Evolutionary conservation across 495 filamentous ascomycete genomes (phyloP), one percentile per base, ranked within the genome.

Genomic region (Chlorociboria aeruginascens): DNA sequence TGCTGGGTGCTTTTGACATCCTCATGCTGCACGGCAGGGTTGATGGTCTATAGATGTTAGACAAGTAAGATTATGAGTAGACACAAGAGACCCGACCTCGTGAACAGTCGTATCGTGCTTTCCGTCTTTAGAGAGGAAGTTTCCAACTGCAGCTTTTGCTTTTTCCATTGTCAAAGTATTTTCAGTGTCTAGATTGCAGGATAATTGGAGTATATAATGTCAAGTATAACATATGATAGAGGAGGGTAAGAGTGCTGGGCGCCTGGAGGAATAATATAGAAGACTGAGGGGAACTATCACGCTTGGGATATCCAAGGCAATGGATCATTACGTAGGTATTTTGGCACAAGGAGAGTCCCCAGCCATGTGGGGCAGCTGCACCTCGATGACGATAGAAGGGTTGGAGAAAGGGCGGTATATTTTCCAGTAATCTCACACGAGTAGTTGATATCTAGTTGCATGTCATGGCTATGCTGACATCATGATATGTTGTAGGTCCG

Each of bases 41-140:
- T 69, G 32, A 81, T 71, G 11, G 65, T 69, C 64, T 67, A 34
- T 3, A 39, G n/a, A 20, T 16, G 28, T 48, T 48, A 50, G 39
- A 12, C 31, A 32, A 16, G 12, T 6, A 46, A 14, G 28, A 30
- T 13, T 3, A 38, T 3, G 6, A 17, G 29, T 45, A 17, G 43
- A 4, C n/a, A n/a, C n/a, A 41, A 13, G 12, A 30, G 32, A 3
- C 7, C 11, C 25, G 43, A 54, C 55, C 51, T 82, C 74, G 56
- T 79, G 71, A 8, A 81, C 70, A 10, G 76, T 79, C 14, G 77
- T 82, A 56, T 80, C 73, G 52, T 79, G 65, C 48, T 78, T 72
- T 50, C 77, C 77, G 29, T 68, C 52, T 53, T 73, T 72, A 60
- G 57, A 67, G 51, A 75, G 66, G 64, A 81, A 75, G 52, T 71